Percentiles rank a stretch among this genome's conserved stretches.
Evolutionary conservation across 202 grass and related monocot species (phyloP).

Genomic region (Schoenoplectus triqueter): DNA sequence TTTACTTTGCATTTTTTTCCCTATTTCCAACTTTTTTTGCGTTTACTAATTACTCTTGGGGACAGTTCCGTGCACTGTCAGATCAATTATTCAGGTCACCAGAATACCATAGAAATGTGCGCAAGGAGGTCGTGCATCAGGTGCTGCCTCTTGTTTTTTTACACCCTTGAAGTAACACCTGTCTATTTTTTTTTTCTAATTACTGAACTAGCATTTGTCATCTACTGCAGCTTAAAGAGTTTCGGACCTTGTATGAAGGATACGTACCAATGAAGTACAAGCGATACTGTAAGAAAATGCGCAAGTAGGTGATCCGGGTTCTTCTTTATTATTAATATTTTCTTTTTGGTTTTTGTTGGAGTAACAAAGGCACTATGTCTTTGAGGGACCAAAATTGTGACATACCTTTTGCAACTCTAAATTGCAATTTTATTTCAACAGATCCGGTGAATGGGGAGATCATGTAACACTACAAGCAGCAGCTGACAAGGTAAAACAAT

Average conservation of each 20-base stretch:
- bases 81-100: constrained; percentile 89
- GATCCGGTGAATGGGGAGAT: constrained; percentile 97
- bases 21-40: neutral
- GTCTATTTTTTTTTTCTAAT: constrained; percentile 29
- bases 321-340: constrained; percentile 8
- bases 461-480: constrained; percentile 97
- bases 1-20: neutral
- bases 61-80: constrained; percentile 95
- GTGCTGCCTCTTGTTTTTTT: constrained; percentile 40
- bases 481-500: constrained; percentile 77
- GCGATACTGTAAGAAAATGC: constrained; percentile 95
- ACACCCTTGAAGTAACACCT: constrained; percentile 1
- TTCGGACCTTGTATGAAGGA: constrained; percentile 77
- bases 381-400: neutral
- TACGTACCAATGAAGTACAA: constrained; percentile 99
- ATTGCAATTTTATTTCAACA: constrained; percentile 39
- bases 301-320: constrained; percentile 70
- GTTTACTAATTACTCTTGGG: constrained; percentile 23
- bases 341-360: neutral
- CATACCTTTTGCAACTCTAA: neutral
- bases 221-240: constrained; percentile 86
- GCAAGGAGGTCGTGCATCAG: constrained; percentile 96
- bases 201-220: constrained; percentile 43
- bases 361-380: neutral
- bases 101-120: constrained; percentile 90